phyloP scores from a whole-genome alignment of 2,329 filamentous ascomycete genomes.

The Neonectria punicea region DNA sequence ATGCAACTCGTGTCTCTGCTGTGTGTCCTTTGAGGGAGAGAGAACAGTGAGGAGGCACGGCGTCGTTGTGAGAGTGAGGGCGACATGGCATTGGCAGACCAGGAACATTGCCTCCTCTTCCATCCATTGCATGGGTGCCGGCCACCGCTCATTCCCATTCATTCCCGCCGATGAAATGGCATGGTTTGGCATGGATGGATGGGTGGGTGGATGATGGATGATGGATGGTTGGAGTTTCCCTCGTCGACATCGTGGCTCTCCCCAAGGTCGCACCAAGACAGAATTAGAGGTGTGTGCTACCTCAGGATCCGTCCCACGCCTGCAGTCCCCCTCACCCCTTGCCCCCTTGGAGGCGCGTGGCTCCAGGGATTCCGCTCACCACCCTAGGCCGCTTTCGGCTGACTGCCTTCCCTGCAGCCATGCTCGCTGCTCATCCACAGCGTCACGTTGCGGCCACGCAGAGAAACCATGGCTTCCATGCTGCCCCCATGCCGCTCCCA shows the following conservation, averaged over 20 bases:
- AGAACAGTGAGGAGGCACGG: conserved; percentile 3
- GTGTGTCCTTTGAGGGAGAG: neutral
- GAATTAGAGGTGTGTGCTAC: conserved; percentile 18
- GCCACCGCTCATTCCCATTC: neutral
- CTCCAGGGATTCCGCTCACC: conserved; percentile 48
- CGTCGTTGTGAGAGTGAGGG: conserved; percentile 1
- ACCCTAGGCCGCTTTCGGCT: conserved; percentile 41
- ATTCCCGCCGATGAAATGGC: neutral
- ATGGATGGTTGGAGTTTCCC: conserved; percentile 12
- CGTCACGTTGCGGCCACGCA: conserved; percentile 47
- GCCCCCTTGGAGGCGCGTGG: conserved; percentile 49
- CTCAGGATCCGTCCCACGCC: conserved; percentile 20
- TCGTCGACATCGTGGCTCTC: neutral
- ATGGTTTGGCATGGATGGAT: neutral
- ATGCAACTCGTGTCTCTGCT: conserved; percentile 7
- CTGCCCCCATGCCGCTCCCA: conserved; percentile 1
- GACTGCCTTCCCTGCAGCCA: conserved; percentile 41
- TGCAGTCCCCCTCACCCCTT: conserved; percentile 5
- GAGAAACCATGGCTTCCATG: conserved; percentile 34
- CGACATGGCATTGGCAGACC: neutral
- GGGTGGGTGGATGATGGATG: no score
- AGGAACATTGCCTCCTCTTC: neutral
- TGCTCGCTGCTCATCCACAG: conserved; percentile 40
- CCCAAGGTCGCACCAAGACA: conserved; percentile 16
- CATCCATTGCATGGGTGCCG: neutral